A percentile compares a stretch with the other conserved stretches of the same genome.
phyloP scores from a whole-genome alignment of 345 rosid species.

The Eucalyptus curtisii region DNA sequence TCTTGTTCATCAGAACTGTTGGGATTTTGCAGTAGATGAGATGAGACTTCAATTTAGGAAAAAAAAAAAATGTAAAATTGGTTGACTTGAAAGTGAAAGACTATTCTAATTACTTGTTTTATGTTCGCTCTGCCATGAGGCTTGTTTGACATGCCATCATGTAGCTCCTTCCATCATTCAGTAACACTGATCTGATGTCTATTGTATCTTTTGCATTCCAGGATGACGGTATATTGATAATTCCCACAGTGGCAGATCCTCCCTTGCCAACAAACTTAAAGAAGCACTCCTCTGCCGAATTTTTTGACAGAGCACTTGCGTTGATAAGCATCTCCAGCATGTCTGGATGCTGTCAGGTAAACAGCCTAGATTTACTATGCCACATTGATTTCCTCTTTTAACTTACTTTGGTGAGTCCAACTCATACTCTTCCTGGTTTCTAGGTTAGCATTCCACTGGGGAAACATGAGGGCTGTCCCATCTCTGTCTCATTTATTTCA shows the following conservation, averaged over 20 bases:
- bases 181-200: not conserved
- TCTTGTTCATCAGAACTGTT: not conserved
- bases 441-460: conserved; percentile 87
- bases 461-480: conserved; percentile 48
- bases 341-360: conserved; percentile 96
- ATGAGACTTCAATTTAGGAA: not conserved
- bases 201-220: conserved; percentile 2
- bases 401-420: not conserved
- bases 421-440: not conserved
- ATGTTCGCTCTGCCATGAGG: not conserved
- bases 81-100: not conserved
- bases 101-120: not conserved
- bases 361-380: not conserved
- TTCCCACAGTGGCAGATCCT: conserved; percentile 73
- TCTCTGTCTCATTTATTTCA: conserved; percentile 70
- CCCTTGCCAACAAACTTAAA: conserved; percentile 52
- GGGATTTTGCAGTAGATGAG: not conserved
- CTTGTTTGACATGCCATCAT: not conserved
- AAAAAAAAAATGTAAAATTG: not conserved
- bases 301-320: conserved; percentile 42
- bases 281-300: conserved; percentile 39
- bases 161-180: not conserved
- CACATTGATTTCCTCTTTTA: not conserved
- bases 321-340: conserved; percentile 71
- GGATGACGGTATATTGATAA: conserved; percentile 74